These are phyloP conservation scores for Thalassiosira allenii DNA, from an alignment of 352 stramenopile genomes.

Conservation along the genomic window DNA sequence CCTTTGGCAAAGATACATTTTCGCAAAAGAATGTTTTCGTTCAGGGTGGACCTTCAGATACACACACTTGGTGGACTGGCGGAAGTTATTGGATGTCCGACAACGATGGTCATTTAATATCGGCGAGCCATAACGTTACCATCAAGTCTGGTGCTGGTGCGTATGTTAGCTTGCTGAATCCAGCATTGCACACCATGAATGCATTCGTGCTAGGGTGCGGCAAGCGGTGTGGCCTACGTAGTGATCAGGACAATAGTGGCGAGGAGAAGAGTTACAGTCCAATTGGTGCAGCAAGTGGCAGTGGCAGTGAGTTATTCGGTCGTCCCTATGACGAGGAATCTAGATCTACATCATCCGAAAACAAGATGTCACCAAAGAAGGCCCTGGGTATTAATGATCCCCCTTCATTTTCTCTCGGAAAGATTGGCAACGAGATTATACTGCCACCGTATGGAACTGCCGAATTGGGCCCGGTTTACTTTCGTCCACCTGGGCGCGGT, in stretches of 20 bases:
- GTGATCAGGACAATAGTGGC: slow-evolving; percentile 42
- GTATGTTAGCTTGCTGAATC: slow-evolving; percentile 74
- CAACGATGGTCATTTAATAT: slow-evolving; percentile 69
- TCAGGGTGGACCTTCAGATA: slow-evolving; percentile 34
- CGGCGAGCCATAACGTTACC: slow-evolving; percentile 81
- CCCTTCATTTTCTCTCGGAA: slow-evolving; percentile 75
- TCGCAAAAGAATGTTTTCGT: slow-evolving; percentile 51
- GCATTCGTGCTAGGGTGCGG: slow-evolving; percentile 81
- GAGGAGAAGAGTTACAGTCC: slow-evolving; percentile 66
- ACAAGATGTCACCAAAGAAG: slow-evolving; percentile 14
- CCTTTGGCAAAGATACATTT: slow-evolving; percentile 21
- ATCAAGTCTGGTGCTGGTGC: slow-evolving; percentile 73
- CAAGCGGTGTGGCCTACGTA: slow-evolving; percentile 68
- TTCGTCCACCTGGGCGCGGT: slow-evolving; percentile 72
- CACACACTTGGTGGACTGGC: slow-evolving; percentile 66
- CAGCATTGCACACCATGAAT: slow-evolving; percentile 72
- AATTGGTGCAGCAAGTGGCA: slow-evolving; percentile 75
- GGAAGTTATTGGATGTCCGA: slow-evolving; percentile 76
- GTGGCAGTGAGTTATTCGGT: slow-evolving; percentile 56
- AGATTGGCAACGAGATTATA: slow-evolving; percentile 71
- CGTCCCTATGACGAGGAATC: slow-evolving; percentile 18
- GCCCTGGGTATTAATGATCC: slow-evolving; percentile 53
- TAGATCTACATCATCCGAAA: slow-evolving; percentile 11
- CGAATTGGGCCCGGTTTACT: slow-evolving; percentile 81
- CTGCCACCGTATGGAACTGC: slow-evolving; percentile 75